phyloP scores from a whole-genome alignment of 2,329 filamentous ascomycete genomes.

The Colletotrichum costaricense region DNA sequence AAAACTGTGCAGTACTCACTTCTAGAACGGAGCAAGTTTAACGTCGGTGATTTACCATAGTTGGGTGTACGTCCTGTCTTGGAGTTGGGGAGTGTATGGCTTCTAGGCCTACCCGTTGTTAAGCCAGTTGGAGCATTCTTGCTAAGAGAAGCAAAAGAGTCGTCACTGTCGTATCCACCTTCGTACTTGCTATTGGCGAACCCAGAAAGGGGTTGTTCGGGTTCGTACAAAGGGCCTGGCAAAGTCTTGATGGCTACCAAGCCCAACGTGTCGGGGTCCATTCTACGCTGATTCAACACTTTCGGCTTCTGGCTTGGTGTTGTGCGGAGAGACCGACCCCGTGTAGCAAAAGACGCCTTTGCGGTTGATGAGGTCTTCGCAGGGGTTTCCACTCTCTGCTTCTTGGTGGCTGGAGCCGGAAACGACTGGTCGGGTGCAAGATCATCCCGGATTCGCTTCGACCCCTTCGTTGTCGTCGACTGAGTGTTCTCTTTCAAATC shows the following conservation, averaged over 20 bases:
- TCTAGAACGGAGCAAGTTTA: background rate
- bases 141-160: background rate
- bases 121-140: background rate
- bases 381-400: background rate
- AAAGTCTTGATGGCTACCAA: constrained; percentile 17
- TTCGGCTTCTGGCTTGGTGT: constrained; percentile 3
- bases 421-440: background rate
- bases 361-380: background rate
- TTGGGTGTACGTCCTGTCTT: background rate
- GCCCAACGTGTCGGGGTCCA: constrained; percentile 11
- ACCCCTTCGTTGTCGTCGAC: background rate
- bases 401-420: background rate
- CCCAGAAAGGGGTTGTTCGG: background rate
- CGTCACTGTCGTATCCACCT: background rate
- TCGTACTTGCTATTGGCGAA: constrained; percentile 7
- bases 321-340: background rate
- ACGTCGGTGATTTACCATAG: background rate
- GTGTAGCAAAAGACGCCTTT: background rate
- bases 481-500: constrained; percentile 2
- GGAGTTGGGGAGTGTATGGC: background rate
- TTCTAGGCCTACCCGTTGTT: background rate
- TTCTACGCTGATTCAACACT: constrained; percentile 20
- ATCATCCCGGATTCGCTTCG: background rate
- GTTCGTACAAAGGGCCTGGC: constrained; percentile 11
- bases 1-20: background rate